Evolutionary conservation across 495 filamentous ascomycete genomes (phyloP), one percentile per base, ranked within the genome.

Genomic region (Apodospora peruviana): DNA sequence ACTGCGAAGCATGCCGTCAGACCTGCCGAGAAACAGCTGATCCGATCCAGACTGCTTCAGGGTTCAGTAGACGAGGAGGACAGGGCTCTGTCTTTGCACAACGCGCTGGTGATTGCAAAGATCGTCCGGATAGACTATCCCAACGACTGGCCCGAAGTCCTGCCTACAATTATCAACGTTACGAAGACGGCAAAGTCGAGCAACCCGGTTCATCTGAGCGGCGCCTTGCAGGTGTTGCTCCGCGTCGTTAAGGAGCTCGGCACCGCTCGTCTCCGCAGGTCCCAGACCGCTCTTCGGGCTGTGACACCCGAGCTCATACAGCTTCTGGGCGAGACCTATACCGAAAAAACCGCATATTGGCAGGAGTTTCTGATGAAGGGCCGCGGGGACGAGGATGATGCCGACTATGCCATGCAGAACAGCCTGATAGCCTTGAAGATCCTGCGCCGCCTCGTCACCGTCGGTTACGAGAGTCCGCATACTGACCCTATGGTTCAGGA

Each of bases 71-170:
- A 79, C 56, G 93, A 97, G 61, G 78, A 82, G 2, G 81, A 87
- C 34, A 76, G 71, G 39, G 77, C 80, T 19, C 75, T 97, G 7
- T 88, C 88, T 18, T 64, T 90, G 29, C 88, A 96, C 56, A 94
- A 94, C 69, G 86, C 91, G 8, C 74, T 98, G 42, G 82, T 90
- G 47, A 74, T 89, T 39, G 85, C 90, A 8, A 98, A 95, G 66
- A 84, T 97, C 25, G 78, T 90, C 37, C 77, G 93, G 17, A 84
- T 87, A 59, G 93, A 96, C 56, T 97, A 86, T 64, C 93, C 93
- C 3, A 69, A 75, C 41, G 87, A 91, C 17, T 98, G 93, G 88
- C 73, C 79, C 2, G 74, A 81, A 23, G 74, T 75, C 35, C 63
- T 84, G n/a, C 64, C 69, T 17, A 68, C 63, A 9, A 68, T 94